Evolutionary conservation across 1,139 yeast genomes (phyloP).

Genomic region (Debaryomyces udenii): DNA sequence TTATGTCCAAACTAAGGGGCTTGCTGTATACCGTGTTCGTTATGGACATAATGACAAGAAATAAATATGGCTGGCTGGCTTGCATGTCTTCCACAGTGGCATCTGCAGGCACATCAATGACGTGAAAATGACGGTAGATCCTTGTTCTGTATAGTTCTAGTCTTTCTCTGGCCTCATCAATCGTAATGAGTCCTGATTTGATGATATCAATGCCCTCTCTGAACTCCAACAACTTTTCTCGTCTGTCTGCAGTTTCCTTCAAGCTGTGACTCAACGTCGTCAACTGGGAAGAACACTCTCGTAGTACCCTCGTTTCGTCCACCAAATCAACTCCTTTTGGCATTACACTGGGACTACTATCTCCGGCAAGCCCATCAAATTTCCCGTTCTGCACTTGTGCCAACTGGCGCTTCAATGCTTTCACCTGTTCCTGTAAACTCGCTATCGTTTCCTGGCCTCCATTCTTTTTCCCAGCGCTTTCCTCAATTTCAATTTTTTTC

Average conservation of each 20-base stretch:
- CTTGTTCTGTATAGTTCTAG: constrained; percentile 43
- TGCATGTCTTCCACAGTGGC: constrained; percentile 52
- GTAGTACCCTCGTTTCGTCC: constrained; percentile 38
- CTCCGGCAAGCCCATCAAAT: constrained; percentile 11
- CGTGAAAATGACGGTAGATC: constrained; percentile 51
- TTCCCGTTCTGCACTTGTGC: constrained; percentile 14
- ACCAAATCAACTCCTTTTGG: constrained; percentile 32
- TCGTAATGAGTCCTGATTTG: constrained; percentile 46
- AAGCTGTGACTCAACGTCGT: constrained; percentile 43
- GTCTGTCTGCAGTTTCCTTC: constrained; percentile 38
- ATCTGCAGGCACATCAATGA: constrained; percentile 52
- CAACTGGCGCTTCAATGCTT: constrained; percentile 25
- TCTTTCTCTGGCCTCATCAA: constrained; percentile 53
- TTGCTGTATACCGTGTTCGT: constrained; percentile 49
- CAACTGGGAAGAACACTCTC: constrained; percentile 28
- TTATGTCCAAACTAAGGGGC: constrained; percentile 33
- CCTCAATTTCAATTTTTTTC: constrained; percentile 35
- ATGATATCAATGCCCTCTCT: constrained; percentile 45
- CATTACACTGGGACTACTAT: too few relatives aligned
- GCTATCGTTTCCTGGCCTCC: constrained; percentile 15
- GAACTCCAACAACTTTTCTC: constrained; percentile 34
- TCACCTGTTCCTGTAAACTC: constrained; percentile 25
- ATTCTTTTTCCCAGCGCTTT: constrained; percentile 16
- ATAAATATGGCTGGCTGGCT: constrained; percentile 57
- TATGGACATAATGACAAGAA: constrained; percentile 66